Percentiles rank a stretch among this genome's conserved stretches.
Conservation (phyloP, 2,329 filamentous ascomycete species). For the Clonostachys rosea region DNA sequence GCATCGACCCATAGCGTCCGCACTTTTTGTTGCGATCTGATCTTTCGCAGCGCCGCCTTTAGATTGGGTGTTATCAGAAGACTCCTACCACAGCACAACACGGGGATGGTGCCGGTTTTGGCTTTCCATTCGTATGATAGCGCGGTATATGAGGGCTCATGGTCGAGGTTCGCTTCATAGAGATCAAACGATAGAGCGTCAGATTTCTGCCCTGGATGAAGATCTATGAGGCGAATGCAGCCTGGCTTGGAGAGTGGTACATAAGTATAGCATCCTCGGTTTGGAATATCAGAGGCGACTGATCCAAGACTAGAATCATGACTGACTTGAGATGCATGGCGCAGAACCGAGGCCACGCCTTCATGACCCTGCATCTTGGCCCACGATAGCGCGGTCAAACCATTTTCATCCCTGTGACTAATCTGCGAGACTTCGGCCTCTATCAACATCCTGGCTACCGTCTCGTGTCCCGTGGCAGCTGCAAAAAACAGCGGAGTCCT, state of each 20-base stretch:
- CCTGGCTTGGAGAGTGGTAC: background rate
- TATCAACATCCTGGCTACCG: background rate
- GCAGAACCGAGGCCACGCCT: background rate
- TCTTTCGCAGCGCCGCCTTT: background rate
- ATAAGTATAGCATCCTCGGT: background rate
- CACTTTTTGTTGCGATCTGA: background rate
- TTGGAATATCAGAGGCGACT: background rate
- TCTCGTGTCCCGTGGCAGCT: background rate
- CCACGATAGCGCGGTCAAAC: background rate
- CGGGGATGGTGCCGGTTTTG: background rate
- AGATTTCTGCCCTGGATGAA: background rate
- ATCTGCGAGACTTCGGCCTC: background rate
- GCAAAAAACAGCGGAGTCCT: background rate
- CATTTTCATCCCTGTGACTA: background rate
- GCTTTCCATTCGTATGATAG: background rate
- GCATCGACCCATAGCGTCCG: background rate
- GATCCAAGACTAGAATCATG: too few relatives aligned
- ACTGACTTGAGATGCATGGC: too few relatives aligned
- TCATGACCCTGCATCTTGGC: background rate
- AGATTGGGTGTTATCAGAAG: background rate
- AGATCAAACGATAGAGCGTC: background rate
- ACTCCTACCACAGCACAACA: background rate
- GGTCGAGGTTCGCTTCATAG: background rate
- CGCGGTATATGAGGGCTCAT: background rate
- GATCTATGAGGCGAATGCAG: background rate